A percentile compares a stretch with the other conserved stretches of the same genome.
These are phyloP conservation scores for Cryptosporidium parvum DNA, from an alignment of 169 alveolate species.

Conservation along the genomic window DNA sequence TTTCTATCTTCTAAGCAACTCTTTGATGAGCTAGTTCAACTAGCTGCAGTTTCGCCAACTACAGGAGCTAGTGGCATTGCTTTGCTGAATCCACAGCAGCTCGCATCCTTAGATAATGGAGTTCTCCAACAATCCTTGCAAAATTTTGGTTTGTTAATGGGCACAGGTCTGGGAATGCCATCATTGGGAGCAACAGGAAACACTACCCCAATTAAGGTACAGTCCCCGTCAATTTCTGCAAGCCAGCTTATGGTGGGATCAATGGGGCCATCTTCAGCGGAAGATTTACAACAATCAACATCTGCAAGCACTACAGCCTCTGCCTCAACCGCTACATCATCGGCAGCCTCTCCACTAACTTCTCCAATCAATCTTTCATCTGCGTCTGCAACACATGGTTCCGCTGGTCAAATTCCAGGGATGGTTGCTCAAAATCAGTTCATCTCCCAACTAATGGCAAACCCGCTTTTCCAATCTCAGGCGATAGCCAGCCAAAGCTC, in stretches of 20 bases:
- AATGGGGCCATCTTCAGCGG: not conserved
- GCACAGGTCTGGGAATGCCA: conserved; percentile 27
- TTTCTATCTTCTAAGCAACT: conserved; percentile 14
- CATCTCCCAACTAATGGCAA: conserved; percentile 37
- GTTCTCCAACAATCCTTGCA: conserved; percentile 51
- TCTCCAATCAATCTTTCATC: conserved; percentile 18
- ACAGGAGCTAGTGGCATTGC: conserved; percentile 6
- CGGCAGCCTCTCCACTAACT: conserved; percentile 12
- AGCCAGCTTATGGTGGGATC: conserved; percentile 20
- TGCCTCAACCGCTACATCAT: not conserved
- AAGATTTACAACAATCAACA: not conserved
- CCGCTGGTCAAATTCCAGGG: not conserved
- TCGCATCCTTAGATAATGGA: conserved; percentile 26
- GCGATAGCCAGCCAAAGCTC: conserved; percentile 19
- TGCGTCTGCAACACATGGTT: not conserved
- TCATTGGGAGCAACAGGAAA: not conserved
- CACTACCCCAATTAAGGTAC: conserved; percentile 12
- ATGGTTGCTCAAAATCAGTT: conserved; percentile 26
- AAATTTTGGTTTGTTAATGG: conserved; percentile 32
- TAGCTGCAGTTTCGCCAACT: conserved; percentile 33
- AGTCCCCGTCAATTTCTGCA: conserved; percentile 23
- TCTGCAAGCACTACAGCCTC: conserved; percentile 3
- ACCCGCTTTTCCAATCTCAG: conserved; percentile 23
- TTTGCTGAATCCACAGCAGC: conserved; percentile 11
- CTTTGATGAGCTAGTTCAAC: conserved; percentile 53